Base-by-base conservation (phyloP, 2,329 filamentous ascomycete genomes). In the Aureobasidium sp. region DNA sequence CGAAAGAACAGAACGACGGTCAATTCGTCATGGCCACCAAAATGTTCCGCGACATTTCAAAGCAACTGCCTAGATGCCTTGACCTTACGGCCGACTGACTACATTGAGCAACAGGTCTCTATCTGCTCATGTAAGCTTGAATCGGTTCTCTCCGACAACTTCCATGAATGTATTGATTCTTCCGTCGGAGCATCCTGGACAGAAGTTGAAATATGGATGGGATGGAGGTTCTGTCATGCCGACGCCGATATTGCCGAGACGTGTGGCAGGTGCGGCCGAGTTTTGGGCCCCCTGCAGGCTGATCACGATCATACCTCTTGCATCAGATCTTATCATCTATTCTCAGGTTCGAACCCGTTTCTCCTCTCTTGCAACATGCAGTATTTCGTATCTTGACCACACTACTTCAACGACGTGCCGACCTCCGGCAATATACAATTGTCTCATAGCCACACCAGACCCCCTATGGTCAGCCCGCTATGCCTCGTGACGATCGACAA, bases 41-140 rank as follows among this genome's bases (percentile, higher is more conserved):
- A 57, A 13, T 26, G 53, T 46, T 57, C 39, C 50, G 39, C 13
- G 23, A 39, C 8, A 37, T 47, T 39, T 47, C 42, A 48, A 57
- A 58, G 55, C 55, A 58, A 48, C 55, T 48, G 55, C 55, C 42
- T 48, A 48, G 41, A 58, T 58, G 55, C 42, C 42, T 58, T 26
- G 55, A 41, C n/a, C 5, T 7, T n/a, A 36, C 47, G 17, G 29
- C 29, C 26, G 26, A 17, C 27, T 12, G 39, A 29, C 27, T 32
- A 32, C 37, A 42, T 20, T 20, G 39, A 46, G 53, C 39, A 46
- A 34, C n/a, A 46, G 27, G 39, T 44, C 20, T 34, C 17, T 29
- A 5, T 32, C n/a, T 57, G 53, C 53, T 46, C 41, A 36, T n/a
- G 29, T 57, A 44, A 57, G 53, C 53, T 44, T 3, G 27, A 41